Percentiles rank a stretch among this genome's conserved stretches.
phyloP scores from a whole-genome alignment of 73 alveolate species.

The Blepharisma stoltei region DNA sequence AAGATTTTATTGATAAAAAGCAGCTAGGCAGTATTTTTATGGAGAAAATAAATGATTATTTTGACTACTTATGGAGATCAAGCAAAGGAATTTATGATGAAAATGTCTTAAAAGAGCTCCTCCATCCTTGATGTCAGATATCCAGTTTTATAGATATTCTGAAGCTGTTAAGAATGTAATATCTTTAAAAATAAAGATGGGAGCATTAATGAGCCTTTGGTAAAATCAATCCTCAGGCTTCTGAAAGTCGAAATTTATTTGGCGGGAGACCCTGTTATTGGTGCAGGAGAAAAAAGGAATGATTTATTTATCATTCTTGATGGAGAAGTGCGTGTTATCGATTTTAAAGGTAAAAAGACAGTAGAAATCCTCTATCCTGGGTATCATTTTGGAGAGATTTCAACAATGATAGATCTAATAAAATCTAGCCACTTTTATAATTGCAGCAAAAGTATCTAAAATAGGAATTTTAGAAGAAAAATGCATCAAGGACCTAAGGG shows the following conservation, averaged over 20 bases:
- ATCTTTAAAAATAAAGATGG: constrained; percentile 17
- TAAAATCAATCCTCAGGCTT: constrained; percentile 36
- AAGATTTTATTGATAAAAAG: constrained; percentile 16
- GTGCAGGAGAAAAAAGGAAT: constrained; percentile 48
- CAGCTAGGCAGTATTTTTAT: background rate
- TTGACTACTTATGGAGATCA: constrained; percentile 51
- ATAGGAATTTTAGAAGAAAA: constrained; percentile 26
- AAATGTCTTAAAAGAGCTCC: constrained; percentile 42
- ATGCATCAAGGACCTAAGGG: background rate
- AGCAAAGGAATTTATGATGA: constrained; percentile 38
- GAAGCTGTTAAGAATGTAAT: constrained; percentile 33
- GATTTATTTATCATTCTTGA: constrained; percentile 47
- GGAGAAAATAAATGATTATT: constrained; percentile 30
- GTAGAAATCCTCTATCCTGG: constrained; percentile 47
- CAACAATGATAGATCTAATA: constrained; percentile 20
- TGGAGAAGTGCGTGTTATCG: constrained; percentile 56
- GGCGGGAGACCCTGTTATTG: constrained; percentile 45
- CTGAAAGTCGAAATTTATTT: constrained; percentile 42
- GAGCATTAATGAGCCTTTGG: constrained; percentile 18
- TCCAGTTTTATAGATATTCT: constrained; percentile 32
- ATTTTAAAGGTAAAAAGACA: constrained; percentile 35
- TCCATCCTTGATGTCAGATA: constrained; percentile 39
- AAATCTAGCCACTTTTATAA: background rate
- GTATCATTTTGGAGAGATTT: constrained; percentile 46
- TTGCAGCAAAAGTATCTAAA: background rate